These are phyloP conservation scores for Chytriomyces hyalinus DNA, from an alignment of 192 early-diverging fungal genomes.

Conservation along the genomic window DNA sequence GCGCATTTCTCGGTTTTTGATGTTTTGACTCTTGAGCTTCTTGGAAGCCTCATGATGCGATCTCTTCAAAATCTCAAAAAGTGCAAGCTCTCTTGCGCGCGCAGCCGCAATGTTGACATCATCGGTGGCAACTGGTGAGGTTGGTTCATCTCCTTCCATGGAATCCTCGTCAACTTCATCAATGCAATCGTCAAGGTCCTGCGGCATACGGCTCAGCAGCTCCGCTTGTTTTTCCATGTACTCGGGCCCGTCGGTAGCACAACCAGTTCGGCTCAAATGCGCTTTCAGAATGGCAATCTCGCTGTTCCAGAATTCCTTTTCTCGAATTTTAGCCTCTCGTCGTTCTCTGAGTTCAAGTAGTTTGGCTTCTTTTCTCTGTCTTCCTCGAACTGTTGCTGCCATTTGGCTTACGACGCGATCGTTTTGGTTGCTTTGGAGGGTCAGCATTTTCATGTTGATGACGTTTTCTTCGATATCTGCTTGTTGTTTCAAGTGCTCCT, in stretches of 20 bases:
- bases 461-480: constrained; percentile 30
- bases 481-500: constrained; percentile 31
- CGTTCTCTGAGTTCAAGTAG: constrained; percentile 7
- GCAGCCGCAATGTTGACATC: constrained; percentile 30
- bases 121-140: constrained; percentile 19
- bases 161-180: constrained; percentile 16
- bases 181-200: constrained; percentile 6
- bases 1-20: constrained; percentile 9
- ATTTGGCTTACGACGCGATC: constrained; percentile 19
- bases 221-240: constrained; percentile 14
- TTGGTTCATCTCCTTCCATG: not conserved
- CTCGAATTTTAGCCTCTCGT: constrained; percentile 28
- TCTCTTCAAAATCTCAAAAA: constrained; percentile 34
- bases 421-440: constrained; percentile 26
- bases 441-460: constrained; percentile 27
- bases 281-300: constrained; percentile 21
- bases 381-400: constrained; percentile 11
- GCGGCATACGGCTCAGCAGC: constrained; percentile 25
- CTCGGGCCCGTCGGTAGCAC: constrained; percentile 6
- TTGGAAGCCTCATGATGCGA: constrained; percentile 16
- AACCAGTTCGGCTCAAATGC: constrained; percentile 3
- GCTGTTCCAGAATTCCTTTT: constrained; percentile 32
- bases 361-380: constrained; percentile 25
- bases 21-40: constrained; percentile 32
- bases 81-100: constrained; percentile 25